Evolutionary conservation across 2,329 filamentous ascomycete species (phyloP).

Genomic region (Penicillium sp.): DNA sequence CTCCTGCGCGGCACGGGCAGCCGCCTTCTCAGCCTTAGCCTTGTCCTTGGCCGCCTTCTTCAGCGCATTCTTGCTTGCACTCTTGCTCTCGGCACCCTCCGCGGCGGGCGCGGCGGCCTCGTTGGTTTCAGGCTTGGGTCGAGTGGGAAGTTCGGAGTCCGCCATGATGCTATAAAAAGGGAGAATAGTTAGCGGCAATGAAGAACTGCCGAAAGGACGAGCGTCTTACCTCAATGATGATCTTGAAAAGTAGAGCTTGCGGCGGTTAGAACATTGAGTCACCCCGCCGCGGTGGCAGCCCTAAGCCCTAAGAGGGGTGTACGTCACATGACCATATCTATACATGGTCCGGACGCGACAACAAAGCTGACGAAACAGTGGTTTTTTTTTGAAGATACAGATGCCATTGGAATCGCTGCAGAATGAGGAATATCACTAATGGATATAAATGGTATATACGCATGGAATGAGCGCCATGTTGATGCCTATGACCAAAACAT

Average conservation of each 20-base stretch:
- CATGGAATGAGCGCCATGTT: slow-evolving; percentile 1
- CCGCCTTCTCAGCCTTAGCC: slow-evolving; percentile 79
- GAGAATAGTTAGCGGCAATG: slow-evolving; percentile 1
- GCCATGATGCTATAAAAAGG: slow-evolving; percentile 31
- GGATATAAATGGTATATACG: not conserved
- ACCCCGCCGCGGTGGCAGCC: slow-evolving; percentile 32
- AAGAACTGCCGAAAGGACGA: not conserved
- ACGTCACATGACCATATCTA: slow-evolving; percentile 15
- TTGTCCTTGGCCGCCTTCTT: slow-evolving; percentile 90
- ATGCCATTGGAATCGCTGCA: no score
- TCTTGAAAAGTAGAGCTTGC: slow-evolving; percentile 13
- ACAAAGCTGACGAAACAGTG: no score
- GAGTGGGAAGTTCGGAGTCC: slow-evolving; percentile 40
- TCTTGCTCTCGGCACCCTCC: slow-evolving; percentile 39
- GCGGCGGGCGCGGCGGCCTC: slow-evolving; percentile 29
- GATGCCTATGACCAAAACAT: not conserved
- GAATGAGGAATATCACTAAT: no score
- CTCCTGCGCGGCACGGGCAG: slow-evolving; percentile 67
- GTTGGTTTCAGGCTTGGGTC: slow-evolving; percentile 40
- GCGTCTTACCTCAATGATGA: slow-evolving; percentile 22
- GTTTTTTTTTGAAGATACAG: no score
- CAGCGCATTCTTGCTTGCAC: slow-evolving; percentile 68
- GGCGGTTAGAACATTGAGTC: slow-evolving; percentile 24
- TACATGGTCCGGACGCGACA: no score
- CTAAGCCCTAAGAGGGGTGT: slow-evolving; percentile 38